A percentile compares a stretch with the other conserved stretches of the same genome.
phyloP scores from a whole-genome alignment of 2,329 filamentous ascomycete genomes.

The Ophiostoma triangulosporum region DNA sequence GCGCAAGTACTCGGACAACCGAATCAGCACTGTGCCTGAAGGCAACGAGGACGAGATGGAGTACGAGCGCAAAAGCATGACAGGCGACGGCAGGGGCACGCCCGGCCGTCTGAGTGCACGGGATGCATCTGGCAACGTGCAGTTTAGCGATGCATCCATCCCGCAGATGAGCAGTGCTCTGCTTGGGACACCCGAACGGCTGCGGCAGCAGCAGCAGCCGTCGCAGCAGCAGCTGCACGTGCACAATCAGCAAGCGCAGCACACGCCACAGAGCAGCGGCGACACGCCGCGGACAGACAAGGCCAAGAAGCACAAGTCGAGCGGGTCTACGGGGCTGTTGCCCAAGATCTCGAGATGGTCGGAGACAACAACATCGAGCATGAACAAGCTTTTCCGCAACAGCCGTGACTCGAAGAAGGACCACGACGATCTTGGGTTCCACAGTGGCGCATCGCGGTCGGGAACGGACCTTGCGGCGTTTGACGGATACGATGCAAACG shows the following conservation, averaged over 20 bases:
- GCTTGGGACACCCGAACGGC: constrained; percentile 30
- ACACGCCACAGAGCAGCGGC: constrained; percentile 47
- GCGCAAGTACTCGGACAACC: constrained; percentile 55
- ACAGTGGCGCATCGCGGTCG: constrained; percentile 49
- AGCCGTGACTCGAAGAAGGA: constrained; percentile 50
- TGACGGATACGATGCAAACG: constrained; percentile 46
- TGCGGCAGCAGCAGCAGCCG: constrained; percentile 3
- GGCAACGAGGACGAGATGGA: constrained; percentile 64
- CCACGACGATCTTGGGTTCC: constrained; percentile 31
- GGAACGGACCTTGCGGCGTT: constrained; percentile 61
- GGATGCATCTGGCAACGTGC: constrained; percentile 29
- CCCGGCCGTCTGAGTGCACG: constrained; percentile 29
- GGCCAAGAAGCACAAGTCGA: constrained; percentile 79
- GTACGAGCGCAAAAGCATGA: constrained; percentile 24
- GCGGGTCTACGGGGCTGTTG: constrained; percentile 62
- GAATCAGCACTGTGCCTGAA: constrained; percentile 82
- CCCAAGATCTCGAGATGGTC: constrained; percentile 97
- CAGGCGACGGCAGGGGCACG: constrained; percentile 43
- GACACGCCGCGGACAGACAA: constrained; percentile 67
- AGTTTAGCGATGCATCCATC: constrained; percentile 20
- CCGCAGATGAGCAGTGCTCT: constrained; percentile 10
- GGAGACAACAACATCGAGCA: constrained; percentile 83
- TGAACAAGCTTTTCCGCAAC: constrained; percentile 62
- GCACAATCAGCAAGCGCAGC: constrained; percentile 1
- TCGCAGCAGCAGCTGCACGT: not conserved